A percentile compares a stretch with the other conserved stretches of the same genome.
Conservation (phyloP, 352 stramenopile species). For the Globisporangium polare region DNA sequence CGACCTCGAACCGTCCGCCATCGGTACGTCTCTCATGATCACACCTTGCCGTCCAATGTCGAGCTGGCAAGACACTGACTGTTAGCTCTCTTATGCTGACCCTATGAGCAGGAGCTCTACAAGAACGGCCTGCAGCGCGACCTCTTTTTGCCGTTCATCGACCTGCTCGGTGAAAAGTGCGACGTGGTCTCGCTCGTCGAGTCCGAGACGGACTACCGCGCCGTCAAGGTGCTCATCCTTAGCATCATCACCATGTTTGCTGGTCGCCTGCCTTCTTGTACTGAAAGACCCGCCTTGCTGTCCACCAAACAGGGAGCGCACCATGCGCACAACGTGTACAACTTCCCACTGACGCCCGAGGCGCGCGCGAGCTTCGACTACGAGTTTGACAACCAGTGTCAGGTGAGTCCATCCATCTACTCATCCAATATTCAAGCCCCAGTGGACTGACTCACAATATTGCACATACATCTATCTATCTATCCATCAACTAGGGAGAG, state of each 20-base stretch:
- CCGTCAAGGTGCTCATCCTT: conserved; percentile 37
- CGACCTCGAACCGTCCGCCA: conserved; percentile 95
- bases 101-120: conserved; percentile 84
- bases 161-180: conserved; percentile 89
- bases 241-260: too few species aligned
- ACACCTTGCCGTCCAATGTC: not conserved
- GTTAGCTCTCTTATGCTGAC: not conserved
- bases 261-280: not conserved
- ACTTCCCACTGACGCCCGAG: conserved; percentile 41
- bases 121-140: conserved; percentile 95
- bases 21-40: conserved; percentile 13
- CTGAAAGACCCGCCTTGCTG: not conserved
- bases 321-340: conserved; percentile 73
- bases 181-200: conserved; percentile 72
- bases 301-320: conserved; percentile 22
- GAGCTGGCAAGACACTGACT: not conserved
- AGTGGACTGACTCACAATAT: not conserved
- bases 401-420: conserved; percentile 20
- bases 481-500: conserved; percentile 27
- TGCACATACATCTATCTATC: not conserved
- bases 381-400: conserved; percentile 57
- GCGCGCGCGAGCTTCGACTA: conserved; percentile 58
- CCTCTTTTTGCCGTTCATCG: conserved; percentile 96
- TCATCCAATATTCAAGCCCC: not conserved
- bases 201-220: conserved; percentile 80